Conservation (phyloP, 345 rosid genomes). For the Carallia pectinifolia region DNA sequence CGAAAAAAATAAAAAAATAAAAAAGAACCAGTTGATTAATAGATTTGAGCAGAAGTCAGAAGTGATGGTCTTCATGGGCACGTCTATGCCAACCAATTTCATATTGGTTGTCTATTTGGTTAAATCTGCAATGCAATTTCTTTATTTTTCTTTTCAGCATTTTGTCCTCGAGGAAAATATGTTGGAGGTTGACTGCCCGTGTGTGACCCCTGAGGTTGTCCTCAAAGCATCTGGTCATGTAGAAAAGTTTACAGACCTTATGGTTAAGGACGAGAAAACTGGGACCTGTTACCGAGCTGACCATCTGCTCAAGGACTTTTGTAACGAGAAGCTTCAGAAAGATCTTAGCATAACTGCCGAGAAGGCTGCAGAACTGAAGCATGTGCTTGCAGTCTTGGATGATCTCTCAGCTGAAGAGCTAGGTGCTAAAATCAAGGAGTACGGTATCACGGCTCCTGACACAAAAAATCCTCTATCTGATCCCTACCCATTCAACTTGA, state of each 20-base stretch:
- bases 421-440: slow-evolving; percentile 79
- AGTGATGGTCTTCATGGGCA: no score
- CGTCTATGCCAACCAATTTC: no score
- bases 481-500: slow-evolving; percentile 88
- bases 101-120: background rate
- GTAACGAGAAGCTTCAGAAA: slow-evolving; percentile 82
- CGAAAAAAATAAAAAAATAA: no score
- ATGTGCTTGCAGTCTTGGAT: slow-evolving; percentile 75
- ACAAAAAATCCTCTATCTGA: slow-evolving; percentile 81
- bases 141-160: slow-evolving; percentile 52
- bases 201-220: slow-evolving; percentile 93
- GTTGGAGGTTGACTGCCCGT: slow-evolving; percentile 93
- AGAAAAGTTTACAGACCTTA: slow-evolving; percentile 94
- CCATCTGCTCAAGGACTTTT: slow-evolving; percentile 85
- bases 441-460: slow-evolving; percentile 81
- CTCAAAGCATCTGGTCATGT: slow-evolving; percentile 97
- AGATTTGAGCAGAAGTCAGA: no score
- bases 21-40: no score
- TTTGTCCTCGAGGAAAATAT: slow-evolving; percentile 89
- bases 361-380: slow-evolving; percentile 81
- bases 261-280: slow-evolving; percentile 90
- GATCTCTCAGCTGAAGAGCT: slow-evolving; percentile 71
- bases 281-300: slow-evolving; percentile 89
- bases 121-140: background rate
- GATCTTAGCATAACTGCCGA: slow-evolving; percentile 63